These are phyloP conservation scores for Tylopilus balloui DNA, from an alignment of 768 basidiomycete species.

Conservation along the genomic window DNA sequence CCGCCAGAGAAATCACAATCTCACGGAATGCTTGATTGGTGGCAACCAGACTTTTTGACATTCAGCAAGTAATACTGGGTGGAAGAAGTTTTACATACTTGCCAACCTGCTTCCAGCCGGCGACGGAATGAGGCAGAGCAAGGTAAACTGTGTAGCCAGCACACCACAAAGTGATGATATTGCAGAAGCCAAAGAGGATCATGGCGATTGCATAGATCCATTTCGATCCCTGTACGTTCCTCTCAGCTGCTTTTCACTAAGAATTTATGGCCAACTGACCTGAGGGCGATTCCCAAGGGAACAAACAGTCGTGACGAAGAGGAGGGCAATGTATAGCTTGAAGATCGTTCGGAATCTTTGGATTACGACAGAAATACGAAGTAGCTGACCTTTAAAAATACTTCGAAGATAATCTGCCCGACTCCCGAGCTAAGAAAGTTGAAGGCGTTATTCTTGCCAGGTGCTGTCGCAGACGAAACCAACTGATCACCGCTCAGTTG, in stretches of 20 bases:
- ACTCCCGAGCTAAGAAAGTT: slow-evolving; percentile 72
- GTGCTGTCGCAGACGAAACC: slow-evolving; percentile 71
- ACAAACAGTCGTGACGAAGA: slow-evolving; percentile 80
- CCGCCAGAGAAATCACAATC: slow-evolving; percentile 74
- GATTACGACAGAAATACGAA: neutral
- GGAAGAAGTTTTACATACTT: slow-evolving; percentile 43
- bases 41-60: slow-evolving; percentile 47
- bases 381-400: slow-evolving; percentile 55
- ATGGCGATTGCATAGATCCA: slow-evolving; percentile 78
- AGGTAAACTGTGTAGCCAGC: slow-evolving; percentile 89
- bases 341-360: slow-evolving; percentile 20
- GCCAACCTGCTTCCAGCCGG: slow-evolving; percentile 70
- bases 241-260: slow-evolving; percentile 2
- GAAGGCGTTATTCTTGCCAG: slow-evolving; percentile 62
- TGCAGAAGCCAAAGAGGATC: slow-evolving; percentile 73
- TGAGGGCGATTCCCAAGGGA: slow-evolving; percentile 91
- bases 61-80: slow-evolving; percentile 22
- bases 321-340: slow-evolving; percentile 75
- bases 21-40: slow-evolving; percentile 72
- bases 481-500: slow-evolving; percentile 46
- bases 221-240: slow-evolving; percentile 60
- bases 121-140: slow-evolving; percentile 68
- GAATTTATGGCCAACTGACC: slow-evolving; percentile 20
- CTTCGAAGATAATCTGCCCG: slow-evolving; percentile 68
- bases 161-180: slow-evolving; percentile 80